Base-by-base conservation (phyloP, 2,329 filamentous ascomycete genomes). In the Trichoderma breve region DNA sequence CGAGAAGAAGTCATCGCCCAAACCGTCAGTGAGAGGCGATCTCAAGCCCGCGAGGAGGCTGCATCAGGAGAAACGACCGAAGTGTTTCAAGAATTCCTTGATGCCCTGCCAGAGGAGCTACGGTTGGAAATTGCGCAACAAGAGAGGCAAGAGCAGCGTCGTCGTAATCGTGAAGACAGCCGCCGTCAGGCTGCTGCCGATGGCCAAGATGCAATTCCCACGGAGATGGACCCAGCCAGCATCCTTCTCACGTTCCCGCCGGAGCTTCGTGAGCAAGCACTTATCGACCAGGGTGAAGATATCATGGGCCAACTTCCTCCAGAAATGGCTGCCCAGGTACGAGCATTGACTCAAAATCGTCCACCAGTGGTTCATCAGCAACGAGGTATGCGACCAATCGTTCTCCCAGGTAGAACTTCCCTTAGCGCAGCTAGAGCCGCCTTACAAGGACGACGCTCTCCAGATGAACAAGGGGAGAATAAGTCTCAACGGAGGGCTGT, bases 1-100 rank as follows among this genome's bases (percentile, higher is more conserved):
- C 89, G 96, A 60, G 95, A 98, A 81, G 96, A 99, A 80, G 96
- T 99, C 63, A 93, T 99, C 75, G 94, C 97, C 80, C 91, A 95
- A 74, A 94, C 97, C 72, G 89, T 97, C 74, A 94, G 93, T 67
- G 91, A 93, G 75, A 89, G 95, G 75, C 90, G 95, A 74, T 92
- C 92, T 8, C 90, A 96, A 80, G 93, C 93, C 55, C 82, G 91
- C 79, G 80, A 92, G 84, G 82, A 90, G 80, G 89, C 89, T 26
- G 88, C 87, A 70, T 87, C 88, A 21, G 93, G 95, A 73, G 91
- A 94, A 77, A 90, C 93, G 39, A 92, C 90, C 4, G 93, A 95
- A 76, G 95, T 97, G 73, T 95, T 94, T 81, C 92, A 93, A 75
- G 95, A 98, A 77, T 99, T 99, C 81, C 86, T 99, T 12, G 93